Conservation (phyloP, 129 eudicot species). For the Flaveria trinervia region DNA sequence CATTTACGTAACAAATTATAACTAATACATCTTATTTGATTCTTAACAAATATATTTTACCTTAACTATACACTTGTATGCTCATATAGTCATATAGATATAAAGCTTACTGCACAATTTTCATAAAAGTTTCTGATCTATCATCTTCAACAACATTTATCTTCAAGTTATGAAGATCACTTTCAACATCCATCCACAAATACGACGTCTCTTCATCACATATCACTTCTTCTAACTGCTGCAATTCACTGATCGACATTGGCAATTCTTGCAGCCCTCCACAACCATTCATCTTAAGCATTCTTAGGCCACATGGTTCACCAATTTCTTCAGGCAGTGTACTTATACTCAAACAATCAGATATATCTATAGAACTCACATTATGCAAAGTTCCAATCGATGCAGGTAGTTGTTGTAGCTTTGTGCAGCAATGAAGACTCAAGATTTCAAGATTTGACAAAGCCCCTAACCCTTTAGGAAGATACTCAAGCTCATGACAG, state of each 20-base stretch:
- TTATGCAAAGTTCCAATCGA: constrained; percentile 30
- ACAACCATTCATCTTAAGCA: constrained; percentile 37
- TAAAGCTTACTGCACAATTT: constrained; percentile 27
- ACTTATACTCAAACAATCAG: constrained; percentile 40
- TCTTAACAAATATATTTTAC: too few species aligned
- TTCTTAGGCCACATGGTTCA: constrained; percentile 21
- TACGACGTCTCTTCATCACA: constrained; percentile 47
- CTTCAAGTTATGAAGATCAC: constrained; percentile 20
- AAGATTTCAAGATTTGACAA: constrained; percentile 28
- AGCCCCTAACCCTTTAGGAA: constrained; percentile 36
- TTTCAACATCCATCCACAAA: constrained; percentile 32
- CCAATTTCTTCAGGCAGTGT: constrained; percentile 33
- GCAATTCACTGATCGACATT: constrained; percentile 20
- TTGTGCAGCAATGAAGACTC: constrained; percentile 36
- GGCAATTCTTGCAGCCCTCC: constrained; percentile 36
- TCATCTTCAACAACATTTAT: constrained; percentile 36
- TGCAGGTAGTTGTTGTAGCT: constrained; percentile 30
- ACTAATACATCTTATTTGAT: neutral
- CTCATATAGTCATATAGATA: neutral
- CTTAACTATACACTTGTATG: too few species aligned
- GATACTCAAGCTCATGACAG: constrained; percentile 47
- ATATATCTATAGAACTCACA: constrained; percentile 33
- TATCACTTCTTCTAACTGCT: constrained; percentile 29
- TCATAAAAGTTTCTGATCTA: constrained; percentile 30
- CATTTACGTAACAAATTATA: neutral